A percentile compares a stretch with the other conserved stretches of the same genome.
phyloP scores from a whole-genome alignment of 2,329 filamentous ascomycete species.

The Cladophialophora bantiana region DNA sequence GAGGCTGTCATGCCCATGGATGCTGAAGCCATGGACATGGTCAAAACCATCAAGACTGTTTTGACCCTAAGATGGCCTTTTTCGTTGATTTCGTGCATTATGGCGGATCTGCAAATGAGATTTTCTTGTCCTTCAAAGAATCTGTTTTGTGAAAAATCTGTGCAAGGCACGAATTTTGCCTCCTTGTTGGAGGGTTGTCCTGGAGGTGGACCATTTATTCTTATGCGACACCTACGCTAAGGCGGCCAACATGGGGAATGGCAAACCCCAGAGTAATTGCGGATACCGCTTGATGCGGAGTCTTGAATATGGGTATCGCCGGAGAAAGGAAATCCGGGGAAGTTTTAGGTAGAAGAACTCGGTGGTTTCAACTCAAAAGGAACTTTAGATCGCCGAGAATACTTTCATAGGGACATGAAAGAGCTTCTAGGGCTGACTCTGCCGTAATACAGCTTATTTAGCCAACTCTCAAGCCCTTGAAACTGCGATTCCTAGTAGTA shows the following conservation, averaged over 20 bases:
- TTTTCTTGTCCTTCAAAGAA: background rate
- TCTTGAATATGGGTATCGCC: background rate
- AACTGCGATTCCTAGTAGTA: background rate
- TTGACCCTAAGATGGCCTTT: conserved; percentile 3
- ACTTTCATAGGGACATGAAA: background rate
- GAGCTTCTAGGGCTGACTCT: background rate
- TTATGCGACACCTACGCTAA: background rate
- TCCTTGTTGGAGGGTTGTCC: background rate
- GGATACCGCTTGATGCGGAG: background rate
- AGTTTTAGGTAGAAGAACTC: background rate
- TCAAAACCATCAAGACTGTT: conserved; percentile 3
- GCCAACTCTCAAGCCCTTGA: too few relatives aligned
- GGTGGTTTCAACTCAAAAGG: background rate
- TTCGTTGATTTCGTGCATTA: conserved; percentile 6
- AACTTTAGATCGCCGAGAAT: background rate
- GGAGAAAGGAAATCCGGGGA: conserved; percentile 1
- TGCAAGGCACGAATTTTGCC: background rate
- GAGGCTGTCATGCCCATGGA: conserved; percentile 34
- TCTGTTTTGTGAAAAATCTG: background rate
- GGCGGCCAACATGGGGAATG: background rate
- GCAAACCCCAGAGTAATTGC: background rate
- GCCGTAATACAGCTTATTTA: background rate
- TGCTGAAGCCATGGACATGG: conserved; percentile 7
- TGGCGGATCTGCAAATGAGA: background rate
- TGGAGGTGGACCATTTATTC: conserved; percentile 1